Evolutionary conservation across 2,329 filamentous ascomycete genomes (phyloP).

Genomic region (Fusarium sp.): DNA sequence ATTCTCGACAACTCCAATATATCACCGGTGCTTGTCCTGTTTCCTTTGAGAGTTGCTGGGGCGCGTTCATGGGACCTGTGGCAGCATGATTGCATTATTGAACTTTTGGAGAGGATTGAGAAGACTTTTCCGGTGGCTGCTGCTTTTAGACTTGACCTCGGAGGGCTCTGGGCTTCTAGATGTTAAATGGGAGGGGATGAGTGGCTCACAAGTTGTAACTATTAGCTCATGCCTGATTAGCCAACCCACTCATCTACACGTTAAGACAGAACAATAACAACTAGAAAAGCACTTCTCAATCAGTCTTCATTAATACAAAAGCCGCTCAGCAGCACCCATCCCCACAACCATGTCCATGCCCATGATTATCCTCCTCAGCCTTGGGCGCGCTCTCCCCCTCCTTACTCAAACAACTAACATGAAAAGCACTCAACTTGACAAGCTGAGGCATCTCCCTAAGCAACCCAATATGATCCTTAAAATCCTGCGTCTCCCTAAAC

Average conservation of each 20-base stretch:
- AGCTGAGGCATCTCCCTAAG: slow-evolving; percentile 40
- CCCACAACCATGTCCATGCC: slow-evolving; percentile 27
- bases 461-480: slow-evolving; percentile 49
- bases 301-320: neutral
- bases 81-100: slow-evolving; percentile 41
- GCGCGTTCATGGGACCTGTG: slow-evolving; percentile 41
- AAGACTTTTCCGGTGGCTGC: slow-evolving; percentile 44
- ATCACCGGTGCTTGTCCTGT: slow-evolving; percentile 50
- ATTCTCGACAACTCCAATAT: slow-evolving; percentile 39
- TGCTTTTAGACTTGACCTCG: slow-evolving; percentile 41
- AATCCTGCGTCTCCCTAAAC: slow-evolving; percentile 51
- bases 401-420: slow-evolving; percentile 39
- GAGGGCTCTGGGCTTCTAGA: slow-evolving; percentile 33
- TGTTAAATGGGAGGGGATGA: neutral
- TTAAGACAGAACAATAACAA: neutral
- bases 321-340: slow-evolving; percentile 24
- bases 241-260: too few species aligned
- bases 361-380: slow-evolving; percentile 28
- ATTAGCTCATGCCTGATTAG: too few species aligned
- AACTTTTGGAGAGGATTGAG: slow-evolving; percentile 35
- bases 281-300: neutral
- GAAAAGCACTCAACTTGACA: slow-evolving; percentile 37
- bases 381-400: slow-evolving; percentile 16
- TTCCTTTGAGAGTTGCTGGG: slow-evolving; percentile 52
- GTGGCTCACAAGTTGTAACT: too few species aligned